Evolutionary conservation across 1,139 yeast genomes (phyloP), one percentile per base, ranked within the genome.

Genomic region (Diutina pseudorugosa): DNA sequence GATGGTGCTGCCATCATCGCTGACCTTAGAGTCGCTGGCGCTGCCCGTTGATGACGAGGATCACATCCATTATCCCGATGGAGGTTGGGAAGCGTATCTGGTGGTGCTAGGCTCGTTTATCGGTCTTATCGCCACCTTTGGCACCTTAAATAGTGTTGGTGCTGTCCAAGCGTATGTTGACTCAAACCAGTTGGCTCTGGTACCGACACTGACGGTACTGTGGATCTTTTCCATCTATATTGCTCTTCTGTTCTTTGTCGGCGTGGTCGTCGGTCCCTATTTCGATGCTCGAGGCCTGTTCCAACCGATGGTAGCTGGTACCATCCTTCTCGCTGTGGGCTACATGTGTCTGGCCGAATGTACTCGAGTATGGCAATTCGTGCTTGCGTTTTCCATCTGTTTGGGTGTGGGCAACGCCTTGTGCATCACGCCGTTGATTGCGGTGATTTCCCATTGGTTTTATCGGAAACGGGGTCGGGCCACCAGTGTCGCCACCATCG

Each of bases 391-490:
- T 49, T 60, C 64, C 19, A 66, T 66, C 54, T 63, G 62, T 3
- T 63, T 66, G 16, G 59, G 63, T 48, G 59, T 66, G 8, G 63
- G 61, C 3, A 72, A 77, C 47, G 84, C 83, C 0, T 61, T 80
- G 33, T 70, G 79, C 25, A 74, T 80, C 67, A 72, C 80, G 4
- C 85, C 86, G 0, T 65, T 79, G 53, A 70, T 80, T 14, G 79
- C 83, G 11, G 60, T 60, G 1, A 50, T 63, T 14, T 60, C 65
- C 51, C 71, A 67, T 51, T 65, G 60, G 58, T 67, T 63, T 54
- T 55, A 56, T 16, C 54, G 51, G 20, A 57, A 56, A 27, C 52
- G 69, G 30, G 67, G 67, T 1, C 56, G 61, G 41, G 68, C 66
- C 4, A 59, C 64, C 40, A 69, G 69, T 2, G 20, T 58, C 0